Base-by-base conservation (phyloP, 148 eudicot species). In the Silene uniflora region DNA sequence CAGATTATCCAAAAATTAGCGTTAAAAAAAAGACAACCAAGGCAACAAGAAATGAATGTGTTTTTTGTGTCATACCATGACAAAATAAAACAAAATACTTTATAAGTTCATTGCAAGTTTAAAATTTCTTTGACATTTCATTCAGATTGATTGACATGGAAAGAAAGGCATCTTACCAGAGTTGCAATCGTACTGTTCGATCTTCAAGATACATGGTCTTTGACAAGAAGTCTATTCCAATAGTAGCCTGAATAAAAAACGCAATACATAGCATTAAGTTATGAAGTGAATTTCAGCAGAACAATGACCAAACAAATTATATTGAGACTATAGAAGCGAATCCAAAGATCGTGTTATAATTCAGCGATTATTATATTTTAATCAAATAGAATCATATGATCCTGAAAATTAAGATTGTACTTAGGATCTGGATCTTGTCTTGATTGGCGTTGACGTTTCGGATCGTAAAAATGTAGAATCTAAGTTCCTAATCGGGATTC, bases 181-280 rank as follows among this genome's bases (percentile, higher is more conserved):
- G 93, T 77, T 90, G 93, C 89, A 90, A 77, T 9, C 93, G 91
- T 32, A 90, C 89, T 25, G 91, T 90, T 77, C 93, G 89, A 81
- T 90, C 93, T 84, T 90, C 93, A 76, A 90, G 88, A 82, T 90
- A 90, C 93, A 90, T 90, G 39, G 93, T 90, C 82, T 90, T 90
- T n/a, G 93, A 90, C 80, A 90, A 71, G 74, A 90, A 90, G 75
- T 90, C 93, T 75, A 90, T 90, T 35, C 93, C 93, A 62, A 90
- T 88, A 24, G 93, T 90, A 32, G 93, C 91, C 93, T 90, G 87
- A 46, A 80, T 75, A 27, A 62, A 72, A 58, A 29, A 42, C 62
- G 46, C 72, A 71, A 42, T 16, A 64, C 16, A 23, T 23, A 55
- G 19, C 6, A 3, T 59, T 19, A 69, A 49, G 25, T 42, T 47